These are phyloP conservation scores for Dioscorea alata DNA, from an alignment of 106 monocot species.

Conservation along the genomic window DNA sequence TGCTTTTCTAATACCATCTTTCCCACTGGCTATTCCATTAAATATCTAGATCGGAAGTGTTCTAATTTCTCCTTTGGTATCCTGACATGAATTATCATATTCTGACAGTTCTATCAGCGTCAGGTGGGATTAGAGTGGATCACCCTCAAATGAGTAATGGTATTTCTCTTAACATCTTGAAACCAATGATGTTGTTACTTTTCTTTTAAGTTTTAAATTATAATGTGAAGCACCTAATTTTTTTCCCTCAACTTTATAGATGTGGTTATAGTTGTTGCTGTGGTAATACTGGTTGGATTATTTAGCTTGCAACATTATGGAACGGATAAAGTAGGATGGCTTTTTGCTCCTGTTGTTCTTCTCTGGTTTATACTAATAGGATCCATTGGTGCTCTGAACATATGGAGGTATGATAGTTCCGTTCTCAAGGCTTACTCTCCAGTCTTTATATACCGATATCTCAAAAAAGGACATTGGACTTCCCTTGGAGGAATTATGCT, in stretches of 20 bases:
- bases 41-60: no score
- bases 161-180: slow-evolving; percentile 16
- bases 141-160: slow-evolving; percentile 71
- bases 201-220: not conserved
- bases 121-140: slow-evolving; percentile 78
- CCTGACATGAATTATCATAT: not conserved
- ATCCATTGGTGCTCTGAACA: slow-evolving; percentile 64
- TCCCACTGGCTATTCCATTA: no score
- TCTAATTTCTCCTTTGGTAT: not conserved
- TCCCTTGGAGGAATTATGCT: slow-evolving; percentile 97
- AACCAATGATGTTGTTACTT: not conserved
- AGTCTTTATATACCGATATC: slow-evolving; percentile 62
- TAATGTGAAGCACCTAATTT: not conserved
- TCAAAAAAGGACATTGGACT: slow-evolving; percentile 56
- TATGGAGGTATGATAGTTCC: slow-evolving; percentile 66
- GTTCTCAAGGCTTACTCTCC: slow-evolving; percentile 85
- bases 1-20: no score
- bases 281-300: slow-evolving; percentile 68
- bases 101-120: slow-evolving; percentile 86
- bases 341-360: slow-evolving; percentile 87
- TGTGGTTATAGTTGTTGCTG: slow-evolving; percentile 74
- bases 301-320: slow-evolving; percentile 82
- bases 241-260: slow-evolving; percentile 34
- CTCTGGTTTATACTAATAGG: slow-evolving; percentile 90
- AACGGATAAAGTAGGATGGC: slow-evolving; percentile 78